A percentile compares a stretch with the other conserved stretches of the same genome.
These are phyloP conservation scores for Nidula niveotomentosa DNA, from an alignment of 1,284 basidiomycete genomes.

Conservation along the genomic window DNA sequence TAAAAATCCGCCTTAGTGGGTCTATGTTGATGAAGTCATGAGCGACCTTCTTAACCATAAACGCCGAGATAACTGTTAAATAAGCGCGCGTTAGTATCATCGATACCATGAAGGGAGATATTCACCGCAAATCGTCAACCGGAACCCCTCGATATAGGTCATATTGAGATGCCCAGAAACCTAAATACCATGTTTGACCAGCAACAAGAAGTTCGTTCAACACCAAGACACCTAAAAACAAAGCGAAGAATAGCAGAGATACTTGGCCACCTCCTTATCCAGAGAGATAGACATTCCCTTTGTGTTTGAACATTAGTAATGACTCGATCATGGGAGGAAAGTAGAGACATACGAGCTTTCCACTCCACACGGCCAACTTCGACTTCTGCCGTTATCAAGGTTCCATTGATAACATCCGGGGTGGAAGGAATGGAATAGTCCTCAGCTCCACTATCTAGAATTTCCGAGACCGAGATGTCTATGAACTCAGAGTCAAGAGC, in stretches of 20 bases:
- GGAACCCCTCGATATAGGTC: conserved; percentile 30
- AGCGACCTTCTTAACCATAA: neutral
- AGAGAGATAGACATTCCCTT: conserved; percentile 27
- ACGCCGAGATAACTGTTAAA: neutral
- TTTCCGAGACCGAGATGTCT: conserved; percentile 35
- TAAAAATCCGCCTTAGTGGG: neutral
- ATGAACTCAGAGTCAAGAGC: conserved; percentile 37
- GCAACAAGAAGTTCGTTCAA: conserved; percentile 25
- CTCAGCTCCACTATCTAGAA: conserved; percentile 31
- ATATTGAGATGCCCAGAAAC: conserved; percentile 59
- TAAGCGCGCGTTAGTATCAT: neutral
- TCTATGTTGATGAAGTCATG: neutral
- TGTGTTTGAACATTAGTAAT: neutral
- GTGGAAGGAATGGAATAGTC: conserved; percentile 5
- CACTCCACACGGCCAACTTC: conserved; percentile 50
- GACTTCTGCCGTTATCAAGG: conserved; percentile 53
- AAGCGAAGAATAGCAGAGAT: conserved; percentile 33
- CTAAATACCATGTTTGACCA: conserved; percentile 55
- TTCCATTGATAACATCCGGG: conserved; percentile 28
- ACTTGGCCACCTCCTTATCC: conserved; percentile 32
- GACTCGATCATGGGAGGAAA: neutral
- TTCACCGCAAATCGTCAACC: conserved; percentile 35
- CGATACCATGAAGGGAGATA: conserved; percentile 8
- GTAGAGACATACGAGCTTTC: conserved; percentile 17
- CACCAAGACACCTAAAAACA: conserved; percentile 23